These are phyloP conservation scores for Triticum monococcum DNA, from an alignment of 176 grass and related monocot species.

Conservation along the genomic window DNA sequence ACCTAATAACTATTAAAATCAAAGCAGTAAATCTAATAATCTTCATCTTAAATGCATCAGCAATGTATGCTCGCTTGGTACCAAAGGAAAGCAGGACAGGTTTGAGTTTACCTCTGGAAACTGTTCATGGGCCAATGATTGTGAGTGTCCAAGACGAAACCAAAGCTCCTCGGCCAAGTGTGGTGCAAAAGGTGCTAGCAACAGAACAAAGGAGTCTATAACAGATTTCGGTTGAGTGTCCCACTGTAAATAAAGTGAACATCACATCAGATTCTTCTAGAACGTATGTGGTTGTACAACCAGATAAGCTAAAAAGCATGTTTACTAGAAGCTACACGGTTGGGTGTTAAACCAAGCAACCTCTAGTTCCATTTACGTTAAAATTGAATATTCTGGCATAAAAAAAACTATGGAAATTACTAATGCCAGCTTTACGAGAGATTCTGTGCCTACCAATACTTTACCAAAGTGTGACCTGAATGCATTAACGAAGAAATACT, in stretches of 20 bases:
- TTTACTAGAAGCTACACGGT: not conserved
- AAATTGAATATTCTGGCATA: not conserved
- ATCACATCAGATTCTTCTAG: not conserved
- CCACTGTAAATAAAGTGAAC: conserved; percentile 57
- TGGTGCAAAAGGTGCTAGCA: conserved; percentile 89
- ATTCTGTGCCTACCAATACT: not conserved
- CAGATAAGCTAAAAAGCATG: not conserved
- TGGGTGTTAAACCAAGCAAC: not conserved
- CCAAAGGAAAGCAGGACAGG: not conserved
- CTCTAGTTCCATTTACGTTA: not conserved
- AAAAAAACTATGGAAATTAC: not conserved
- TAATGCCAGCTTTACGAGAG: not conserved
- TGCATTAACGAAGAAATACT: not conserved
- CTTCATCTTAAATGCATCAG: not conserved
- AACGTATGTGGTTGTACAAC: not conserved
- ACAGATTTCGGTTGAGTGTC: conserved; percentile 63
- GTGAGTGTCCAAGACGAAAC: conserved; percentile 76
- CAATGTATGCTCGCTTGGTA: not conserved
- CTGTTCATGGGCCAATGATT: conserved; percentile 65
- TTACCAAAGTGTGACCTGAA: not conserved
- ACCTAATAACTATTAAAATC: not conserved
- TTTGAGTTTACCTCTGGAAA: conserved; percentile 80
- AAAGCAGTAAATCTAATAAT: not conserved
- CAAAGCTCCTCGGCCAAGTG: conserved; percentile 93
- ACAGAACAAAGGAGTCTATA: conserved; percentile 67